Percentiles rank a stretch among this genome's conserved stretches.
Evolutionary conservation across 2,329 filamentous ascomycete genomes (phyloP).

Genomic region (Nothophoma quercina): DNA sequence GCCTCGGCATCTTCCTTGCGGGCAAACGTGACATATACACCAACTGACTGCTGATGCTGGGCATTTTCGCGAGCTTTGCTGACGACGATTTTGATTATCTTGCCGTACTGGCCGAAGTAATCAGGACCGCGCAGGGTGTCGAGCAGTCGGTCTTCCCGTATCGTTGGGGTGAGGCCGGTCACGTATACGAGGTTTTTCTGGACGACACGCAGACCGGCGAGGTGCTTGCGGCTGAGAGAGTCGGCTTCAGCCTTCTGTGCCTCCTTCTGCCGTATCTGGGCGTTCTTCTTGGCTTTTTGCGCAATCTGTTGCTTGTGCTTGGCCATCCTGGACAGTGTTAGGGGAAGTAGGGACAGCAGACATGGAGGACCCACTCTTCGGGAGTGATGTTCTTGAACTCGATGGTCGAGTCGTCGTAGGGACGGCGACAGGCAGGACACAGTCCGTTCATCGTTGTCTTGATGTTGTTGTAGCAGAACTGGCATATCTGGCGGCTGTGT

Average conservation of each 20-base stretch:
- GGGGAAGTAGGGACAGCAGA: conserved; percentile 22
- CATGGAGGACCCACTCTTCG: conserved; percentile 77
- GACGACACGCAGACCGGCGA: conserved; percentile 92
- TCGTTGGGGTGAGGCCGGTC: conserved; percentile 88
- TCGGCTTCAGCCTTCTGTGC: conserved; percentile 96
- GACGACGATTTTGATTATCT: conserved; percentile 98
- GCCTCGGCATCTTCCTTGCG: conserved; percentile 86
- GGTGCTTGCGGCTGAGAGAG: conserved; percentile 91
- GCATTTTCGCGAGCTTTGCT: conserved; percentile 87
- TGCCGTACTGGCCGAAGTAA: conserved; percentile 98
- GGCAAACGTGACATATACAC: conserved; percentile 98
- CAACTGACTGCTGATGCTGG: conserved; percentile 80
- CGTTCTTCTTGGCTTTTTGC: conserved; percentile 91
- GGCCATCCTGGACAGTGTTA: conserved; percentile 64
- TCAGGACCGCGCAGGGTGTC: conserved; percentile 88
- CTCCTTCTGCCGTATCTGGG: conserved; percentile 89
- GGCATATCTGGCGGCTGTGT: conserved; percentile 73
- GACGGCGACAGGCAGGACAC: conserved; percentile 94
- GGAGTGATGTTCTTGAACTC: conserved; percentile 94
- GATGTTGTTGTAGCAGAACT: conserved; percentile 99
- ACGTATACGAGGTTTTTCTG: conserved; percentile 99
- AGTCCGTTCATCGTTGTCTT: conserved; percentile 97
- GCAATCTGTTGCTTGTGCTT: conserved; percentile 77
- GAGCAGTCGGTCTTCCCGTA: conserved; percentile 89
- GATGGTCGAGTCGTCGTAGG: conserved; percentile 96